These are phyloP conservation scores for Cutaneotrichosporon sp. DNA, from an alignment of 1,284 basidiomycete species.

Conservation along the genomic window DNA sequence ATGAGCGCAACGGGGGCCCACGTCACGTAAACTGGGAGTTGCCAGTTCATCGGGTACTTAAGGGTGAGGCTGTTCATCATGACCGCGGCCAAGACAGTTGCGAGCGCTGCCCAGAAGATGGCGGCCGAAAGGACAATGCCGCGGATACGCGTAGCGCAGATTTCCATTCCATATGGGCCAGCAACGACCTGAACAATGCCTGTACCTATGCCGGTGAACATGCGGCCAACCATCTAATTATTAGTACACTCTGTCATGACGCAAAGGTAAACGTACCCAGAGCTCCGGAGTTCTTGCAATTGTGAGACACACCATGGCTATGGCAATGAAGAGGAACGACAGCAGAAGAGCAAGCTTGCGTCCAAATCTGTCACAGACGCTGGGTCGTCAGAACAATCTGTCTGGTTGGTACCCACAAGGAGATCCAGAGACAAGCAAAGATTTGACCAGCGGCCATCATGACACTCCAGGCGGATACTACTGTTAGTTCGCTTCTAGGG, in stretches of 20 bases:
- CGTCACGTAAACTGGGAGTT: conserved; percentile 10
- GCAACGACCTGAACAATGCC: conserved; percentile 10
- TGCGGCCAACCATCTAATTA: neutral
- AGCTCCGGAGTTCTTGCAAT: neutral
- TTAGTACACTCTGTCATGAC: too few species aligned
- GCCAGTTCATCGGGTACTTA: conserved; percentile 9
- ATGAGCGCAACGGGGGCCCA: conserved; percentile 17
- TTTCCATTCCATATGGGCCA: conserved; percentile 18
- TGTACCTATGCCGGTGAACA: neutral
- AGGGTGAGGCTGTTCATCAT: conserved; percentile 17
- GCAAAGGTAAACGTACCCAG: conserved; percentile 4
- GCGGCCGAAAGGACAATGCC: conserved; percentile 7
- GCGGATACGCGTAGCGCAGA: conserved; percentile 12
- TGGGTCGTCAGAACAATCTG: neutral
- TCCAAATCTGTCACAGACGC: conserved; percentile 17
- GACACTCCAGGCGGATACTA: conserved; percentile 24
- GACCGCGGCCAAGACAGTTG: neutral
- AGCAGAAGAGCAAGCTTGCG: conserved; percentile 15
- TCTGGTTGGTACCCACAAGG: neutral
- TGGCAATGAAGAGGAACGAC: neutral
- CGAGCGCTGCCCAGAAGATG: conserved; percentile 7
- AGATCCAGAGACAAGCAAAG: neutral
- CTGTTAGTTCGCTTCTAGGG: neutral
- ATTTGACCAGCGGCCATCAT: conserved; percentile 11
- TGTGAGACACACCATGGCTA: conserved; percentile 4